phyloP scores from a whole-genome alignment of 2,329 filamentous ascomycete genomes.

The Diplodia mutila region DNA sequence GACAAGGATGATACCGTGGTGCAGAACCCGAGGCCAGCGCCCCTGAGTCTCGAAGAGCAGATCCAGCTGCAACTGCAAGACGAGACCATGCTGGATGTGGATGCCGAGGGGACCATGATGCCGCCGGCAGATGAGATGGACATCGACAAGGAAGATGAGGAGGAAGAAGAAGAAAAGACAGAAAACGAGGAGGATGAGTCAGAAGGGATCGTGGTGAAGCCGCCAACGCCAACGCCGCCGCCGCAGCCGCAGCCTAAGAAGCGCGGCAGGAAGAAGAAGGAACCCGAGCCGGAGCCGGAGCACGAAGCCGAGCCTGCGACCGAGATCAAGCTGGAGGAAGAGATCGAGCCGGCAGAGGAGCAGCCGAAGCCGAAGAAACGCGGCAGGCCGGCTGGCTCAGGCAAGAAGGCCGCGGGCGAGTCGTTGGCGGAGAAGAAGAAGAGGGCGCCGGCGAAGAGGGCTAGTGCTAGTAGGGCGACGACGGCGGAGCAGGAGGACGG shows the following conservation, averaged over 20 bases:
- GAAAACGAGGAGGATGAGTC: conserved; percentile 25
- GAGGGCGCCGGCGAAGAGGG: not conserved
- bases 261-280: conserved; percentile 7
- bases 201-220: conserved; percentile 13
- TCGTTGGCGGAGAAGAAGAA: not conserved
- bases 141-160: conserved; percentile 29
- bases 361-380: conserved; percentile 7
- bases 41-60: conserved; percentile 24
- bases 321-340: not conserved
- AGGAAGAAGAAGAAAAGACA: conserved; percentile 32
- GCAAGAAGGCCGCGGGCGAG: not conserved
- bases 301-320: not conserved
- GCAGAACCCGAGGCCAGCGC: not conserved
- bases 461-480: not conserved
- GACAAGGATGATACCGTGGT: conserved; percentile 28
- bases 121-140: conserved; percentile 17
- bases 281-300: not conserved
- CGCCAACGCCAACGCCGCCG: conserved; percentile 14
- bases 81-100: conserved; percentile 30
- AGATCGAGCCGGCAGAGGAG: not conserved
- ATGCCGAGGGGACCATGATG: conserved; percentile 40
- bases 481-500: not conserved
- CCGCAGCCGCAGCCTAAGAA: conserved; percentile 6
- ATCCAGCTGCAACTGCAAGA: conserved; percentile 25
- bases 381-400: conserved; percentile 3